These are phyloP conservation scores for Raffaelea arxii DNA, from an alignment of 2,329 filamentous ascomycete species.

Conservation along the genomic window DNA sequence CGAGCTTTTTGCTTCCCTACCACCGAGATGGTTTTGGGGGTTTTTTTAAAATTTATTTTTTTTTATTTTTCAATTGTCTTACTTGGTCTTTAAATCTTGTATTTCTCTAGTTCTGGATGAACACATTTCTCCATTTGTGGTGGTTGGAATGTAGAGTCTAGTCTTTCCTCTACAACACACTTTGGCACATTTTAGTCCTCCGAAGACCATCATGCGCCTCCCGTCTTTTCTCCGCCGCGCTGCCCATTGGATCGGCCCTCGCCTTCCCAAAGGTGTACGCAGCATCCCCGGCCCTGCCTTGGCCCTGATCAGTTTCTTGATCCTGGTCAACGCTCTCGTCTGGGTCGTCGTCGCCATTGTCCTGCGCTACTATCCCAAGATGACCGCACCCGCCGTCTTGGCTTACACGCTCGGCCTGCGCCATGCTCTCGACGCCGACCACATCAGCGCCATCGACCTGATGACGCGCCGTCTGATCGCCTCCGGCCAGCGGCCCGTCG, in stretches of 20 bases:
- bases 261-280: constrained; percentile 18
- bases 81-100: no score
- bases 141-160: no score
- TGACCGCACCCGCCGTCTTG: constrained; percentile 73
- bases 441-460: constrained; percentile 77
- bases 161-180: no score
- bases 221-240: not conserved
- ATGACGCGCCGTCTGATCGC: constrained; percentile 88
- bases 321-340: constrained; percentile 40
- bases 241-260: constrained; percentile 1
- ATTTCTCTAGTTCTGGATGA: no score
- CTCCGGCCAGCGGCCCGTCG: constrained; percentile 74
- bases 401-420: constrained; percentile 83
- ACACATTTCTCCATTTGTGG: no score
- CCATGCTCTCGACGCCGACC: constrained; percentile 96
- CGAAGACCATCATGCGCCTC: not conserved
- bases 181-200: no score
- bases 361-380: constrained; percentile 42
- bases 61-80: no score
- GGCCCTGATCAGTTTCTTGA: constrained; percentile 40
- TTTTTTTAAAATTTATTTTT: no score
- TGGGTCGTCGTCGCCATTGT: constrained; percentile 46
- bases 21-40: no score
- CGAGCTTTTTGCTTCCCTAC: no score
- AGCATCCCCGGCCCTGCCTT: constrained; percentile 24